Evolutionary conservation across 805 yeast species (phyloP), one percentile per base, ranked within the genome.

Genomic region (Ogataea corticis): DNA sequence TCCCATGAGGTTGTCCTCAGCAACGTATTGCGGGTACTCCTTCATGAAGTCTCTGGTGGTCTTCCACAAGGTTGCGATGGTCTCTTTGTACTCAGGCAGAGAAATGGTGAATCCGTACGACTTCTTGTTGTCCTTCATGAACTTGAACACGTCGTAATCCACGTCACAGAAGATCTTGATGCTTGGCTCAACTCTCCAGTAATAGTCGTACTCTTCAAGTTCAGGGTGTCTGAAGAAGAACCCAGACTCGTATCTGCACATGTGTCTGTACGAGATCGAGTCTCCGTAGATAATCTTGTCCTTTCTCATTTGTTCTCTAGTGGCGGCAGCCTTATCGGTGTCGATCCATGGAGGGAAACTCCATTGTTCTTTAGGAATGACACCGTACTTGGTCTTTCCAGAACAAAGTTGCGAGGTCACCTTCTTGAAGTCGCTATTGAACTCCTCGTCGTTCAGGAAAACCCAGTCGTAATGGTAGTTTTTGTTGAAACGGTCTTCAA

Each of bases 141-240:
- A 87, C 67, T 83, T 81, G 79, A 88, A 88, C 25, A 85, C 71
- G 65, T 87, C 96, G 66, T 82, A 85, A 59, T 83, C 81, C 48
- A 90, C 71, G 66, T 90, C 96, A 73, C 96, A 89, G 68, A 73
- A 83, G 57, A 89, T 78, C 65, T 79, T 78, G 63, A 86, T 77
- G 62, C 82, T 87, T 15, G 97, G 96, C 67, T 90, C 97, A 44
- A 90, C 96, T 69, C 97, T 81, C 97, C 97, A 90, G 73, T 90
- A 90, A 76, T 84, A 90, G 50, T 86, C 89, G 65, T 82, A 89
- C n/a, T 87, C 83, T 44, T 72, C 72, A 75, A 90, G 64, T 47
- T 85, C 61, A 34, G 83, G 83, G 62, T 87, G 94, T 67, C 83
- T 79, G 74, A 78, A 89, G 69, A 90, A 90, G 69, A 89, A 86